These are phyloP conservation scores for Pythium aristosporum DNA, from an alignment of 352 stramenopile species.

Conservation along the genomic window DNA sequence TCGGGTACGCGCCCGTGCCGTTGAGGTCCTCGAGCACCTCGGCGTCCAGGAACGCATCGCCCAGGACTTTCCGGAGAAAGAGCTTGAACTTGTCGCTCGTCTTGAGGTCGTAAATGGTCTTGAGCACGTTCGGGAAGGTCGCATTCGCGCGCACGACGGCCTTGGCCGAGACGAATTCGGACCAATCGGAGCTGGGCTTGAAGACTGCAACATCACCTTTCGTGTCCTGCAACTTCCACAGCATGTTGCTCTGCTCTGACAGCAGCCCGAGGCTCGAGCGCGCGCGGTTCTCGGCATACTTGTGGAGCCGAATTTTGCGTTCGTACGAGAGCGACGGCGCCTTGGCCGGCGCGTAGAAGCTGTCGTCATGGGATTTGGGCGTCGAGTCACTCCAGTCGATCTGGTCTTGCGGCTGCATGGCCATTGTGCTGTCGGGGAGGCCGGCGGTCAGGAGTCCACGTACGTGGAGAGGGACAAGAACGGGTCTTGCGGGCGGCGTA, in stretches of 20 bases:
- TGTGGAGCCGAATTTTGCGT: conserved; percentile 80
- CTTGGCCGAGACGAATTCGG: conserved; percentile 82
- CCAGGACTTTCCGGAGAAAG: conserved; percentile 80
- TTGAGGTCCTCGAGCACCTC: conserved; percentile 85
- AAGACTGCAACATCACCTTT: conserved; percentile 83
- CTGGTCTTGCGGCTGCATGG: conserved; percentile 19
- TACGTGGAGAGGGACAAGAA: not conserved
- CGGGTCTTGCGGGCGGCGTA: not conserved
- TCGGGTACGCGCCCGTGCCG: conserved; percentile 75
- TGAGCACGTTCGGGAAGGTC: conserved; percentile 78
- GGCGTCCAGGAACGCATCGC: conserved; percentile 81
- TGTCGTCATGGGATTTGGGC: conserved; percentile 63
- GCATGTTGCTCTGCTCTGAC: conserved; percentile 66
- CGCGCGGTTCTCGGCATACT: conserved; percentile 83
- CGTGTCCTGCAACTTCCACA: conserved; percentile 80
- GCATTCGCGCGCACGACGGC: conserved; percentile 76
- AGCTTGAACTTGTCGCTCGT: conserved; percentile 84
- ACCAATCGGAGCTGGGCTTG: conserved; percentile 86
- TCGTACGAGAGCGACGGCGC: conserved; percentile 83
- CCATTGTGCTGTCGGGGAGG: not conserved
- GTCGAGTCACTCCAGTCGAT: conserved; percentile 69
- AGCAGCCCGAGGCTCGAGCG: conserved; percentile 76
- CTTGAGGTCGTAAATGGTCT: conserved; percentile 84
- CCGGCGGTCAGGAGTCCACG: not conserved
- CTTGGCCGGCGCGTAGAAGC: conserved; percentile 50